phyloP scores from a whole-genome alignment of 495 filamentous ascomycete genomes.

The Cercophora sp. region DNA sequence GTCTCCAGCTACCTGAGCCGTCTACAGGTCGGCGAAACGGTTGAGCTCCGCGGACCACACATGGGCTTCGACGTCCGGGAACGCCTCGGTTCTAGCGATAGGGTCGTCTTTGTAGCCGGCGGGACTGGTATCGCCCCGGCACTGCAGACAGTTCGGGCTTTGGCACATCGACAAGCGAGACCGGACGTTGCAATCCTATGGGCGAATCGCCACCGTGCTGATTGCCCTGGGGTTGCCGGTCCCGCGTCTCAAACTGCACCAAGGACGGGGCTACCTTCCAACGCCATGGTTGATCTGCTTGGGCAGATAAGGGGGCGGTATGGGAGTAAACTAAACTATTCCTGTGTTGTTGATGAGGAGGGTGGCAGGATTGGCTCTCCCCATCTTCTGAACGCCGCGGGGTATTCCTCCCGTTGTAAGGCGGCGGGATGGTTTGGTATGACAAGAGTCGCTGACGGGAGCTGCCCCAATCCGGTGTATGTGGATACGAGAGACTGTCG shows the following conservation, averaged over 20 bases:
- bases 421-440: background rate
- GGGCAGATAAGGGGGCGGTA: conserved; percentile 53
- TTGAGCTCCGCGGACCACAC: conserved; percentile 77
- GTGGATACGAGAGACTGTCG: no score
- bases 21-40: conserved; percentile 53
- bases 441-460: background rate
- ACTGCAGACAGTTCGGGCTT: conserved; percentile 65
- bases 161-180: conserved; percentile 43
- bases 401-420: background rate
- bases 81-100: conserved; percentile 34
- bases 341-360: conserved; percentile 80
- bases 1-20: conserved; percentile 65
- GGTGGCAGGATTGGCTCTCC: conserved; percentile 49
- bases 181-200: conserved; percentile 32
- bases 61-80: conserved; percentile 60
- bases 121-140: conserved; percentile 94
- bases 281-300: conserved; percentile 56
- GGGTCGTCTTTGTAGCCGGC: conserved; percentile 79
- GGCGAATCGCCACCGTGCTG: conserved; percentile 41
- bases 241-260: background rate
- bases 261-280: background rate
- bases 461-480: no score
- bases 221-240: conserved; percentile 11
- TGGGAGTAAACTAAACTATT: conserved; percentile 53
- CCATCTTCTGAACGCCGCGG: conserved; percentile 4